Base-by-base conservation (phyloP, 1,284 basidiomycete species). In the Malassezia furfur region DNA sequence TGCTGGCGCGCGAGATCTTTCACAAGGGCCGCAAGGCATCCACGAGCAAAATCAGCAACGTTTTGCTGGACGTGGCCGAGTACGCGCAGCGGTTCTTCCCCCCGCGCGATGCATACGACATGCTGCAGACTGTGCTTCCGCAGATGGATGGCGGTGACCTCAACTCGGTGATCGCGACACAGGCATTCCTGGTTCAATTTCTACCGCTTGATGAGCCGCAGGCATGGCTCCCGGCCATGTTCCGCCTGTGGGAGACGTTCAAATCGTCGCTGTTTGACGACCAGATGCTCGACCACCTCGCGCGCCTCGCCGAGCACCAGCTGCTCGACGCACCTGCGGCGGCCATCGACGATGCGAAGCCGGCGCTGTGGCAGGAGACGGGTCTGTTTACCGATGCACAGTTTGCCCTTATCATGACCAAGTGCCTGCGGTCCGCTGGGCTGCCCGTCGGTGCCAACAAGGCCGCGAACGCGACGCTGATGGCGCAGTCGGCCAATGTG, bases 311-410 rank as follows among this genome's bases (percentile, higher is more conserved):
- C 0, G 84, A 87, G 68, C 83, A 86, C 67, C 86, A 91, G 69
- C 80, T 88, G 39, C 25, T 31, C 11, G 14, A 22, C 51, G 21
- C 17, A 1, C 53, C 0, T 11, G n/a, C 14, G 6, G 17, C 5
- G 35, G 2, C 55, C 50, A 8, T 59, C 38, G 15, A 39, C 43
- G 8, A 50, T 61, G 52, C 30, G 34, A 68, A 64, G 65, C 54
- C 61, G 10, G 74, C 75, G 3, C 65, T 77, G 34, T 66, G 85
- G 81, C 84, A 83, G 69, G 85, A 89, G 60, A 81, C 91, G 19
- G 89, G 88, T 21, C 88, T 98, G 57, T 94, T 91, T 81, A 86
- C 83, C 7, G 82, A 89, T 56, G 78, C 82, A 36, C 85, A 98
- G 75, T 98, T 89, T 83, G 83, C 84, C 54, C 79, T 86, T 36